A percentile compares a stretch with the other conserved stretches of the same genome.
Conservation (phyloP, 2,329 filamentous ascomycete species). For the Fusarium poae region DNA sequence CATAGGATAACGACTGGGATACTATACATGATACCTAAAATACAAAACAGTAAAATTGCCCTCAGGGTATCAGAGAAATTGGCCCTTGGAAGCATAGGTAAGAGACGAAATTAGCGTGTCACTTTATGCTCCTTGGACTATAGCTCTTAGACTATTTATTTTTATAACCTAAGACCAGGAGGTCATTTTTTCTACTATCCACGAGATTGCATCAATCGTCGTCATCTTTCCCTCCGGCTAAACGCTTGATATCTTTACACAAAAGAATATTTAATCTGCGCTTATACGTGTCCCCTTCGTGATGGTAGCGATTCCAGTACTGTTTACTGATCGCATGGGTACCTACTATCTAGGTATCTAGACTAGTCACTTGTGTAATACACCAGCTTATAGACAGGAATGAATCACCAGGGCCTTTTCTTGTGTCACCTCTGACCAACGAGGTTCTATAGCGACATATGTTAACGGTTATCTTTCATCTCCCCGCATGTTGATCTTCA, state of each 20-base stretch:
- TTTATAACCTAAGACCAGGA: too few relatives aligned
- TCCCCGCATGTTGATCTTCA: neutral
- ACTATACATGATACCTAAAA: constrained; percentile 1
- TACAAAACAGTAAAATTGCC: constrained; percentile 30
- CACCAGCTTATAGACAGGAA: too few relatives aligned
- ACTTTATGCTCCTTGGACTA: too few relatives aligned
- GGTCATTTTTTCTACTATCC: too few relatives aligned
- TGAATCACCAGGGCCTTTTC: neutral
- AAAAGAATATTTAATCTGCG: neutral
- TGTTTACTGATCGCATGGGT: neutral
- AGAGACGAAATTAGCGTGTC: too few relatives aligned
- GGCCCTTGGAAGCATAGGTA: too few relatives aligned
- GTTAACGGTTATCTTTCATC: neutral
- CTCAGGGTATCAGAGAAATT: too few relatives aligned
- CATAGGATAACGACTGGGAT: constrained; percentile 20
- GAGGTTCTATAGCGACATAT: neutral
- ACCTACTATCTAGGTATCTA: too few relatives aligned
- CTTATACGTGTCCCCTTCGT: neutral
- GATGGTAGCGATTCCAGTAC: neutral
- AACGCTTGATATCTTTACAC: neutral
- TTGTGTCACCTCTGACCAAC: neutral
- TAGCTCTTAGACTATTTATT: too few relatives aligned
- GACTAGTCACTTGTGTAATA: neutral
- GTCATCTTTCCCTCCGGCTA: neutral
- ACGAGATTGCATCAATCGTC: too few relatives aligned